phyloP scores from a whole-genome alignment of 768 basidiomycete species.

The Tephrocybe sp. region DNA sequence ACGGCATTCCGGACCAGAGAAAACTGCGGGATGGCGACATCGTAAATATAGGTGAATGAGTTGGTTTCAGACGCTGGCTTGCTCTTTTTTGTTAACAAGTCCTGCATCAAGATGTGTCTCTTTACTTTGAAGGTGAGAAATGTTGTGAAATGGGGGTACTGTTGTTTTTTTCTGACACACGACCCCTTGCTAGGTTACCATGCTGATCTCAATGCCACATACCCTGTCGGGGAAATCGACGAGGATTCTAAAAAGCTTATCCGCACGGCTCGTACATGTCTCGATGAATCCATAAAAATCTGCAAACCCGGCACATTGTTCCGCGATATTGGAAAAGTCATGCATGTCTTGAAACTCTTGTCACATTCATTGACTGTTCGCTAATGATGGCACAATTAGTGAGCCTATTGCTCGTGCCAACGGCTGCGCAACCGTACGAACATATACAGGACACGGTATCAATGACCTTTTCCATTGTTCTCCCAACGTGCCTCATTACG shows the following conservation, averaged over 20 bases:
- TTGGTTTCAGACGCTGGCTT: neutral
- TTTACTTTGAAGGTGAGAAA: conserved; percentile 70
- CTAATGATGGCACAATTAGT: conserved; percentile 32
- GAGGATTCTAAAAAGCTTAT: conserved; percentile 83
- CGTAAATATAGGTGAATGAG: conserved; percentile 77
- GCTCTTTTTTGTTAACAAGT: neutral
- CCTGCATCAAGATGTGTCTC: conserved; percentile 58
- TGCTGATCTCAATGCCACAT: conserved; percentile 89
- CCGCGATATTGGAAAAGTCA: conserved; percentile 82
- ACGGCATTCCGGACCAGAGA: conserved; percentile 90
- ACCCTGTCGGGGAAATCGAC: conserved; percentile 84
- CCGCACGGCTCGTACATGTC: conserved; percentile 72
- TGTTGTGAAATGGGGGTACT: conserved; percentile 2
- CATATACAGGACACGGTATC: conserved; percentile 90
- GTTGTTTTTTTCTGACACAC: neutral
- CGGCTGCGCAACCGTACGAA: conserved; percentile 87
- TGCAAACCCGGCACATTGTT: conserved; percentile 94
- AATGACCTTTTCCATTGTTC: conserved; percentile 81
- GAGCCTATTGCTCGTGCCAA: conserved; percentile 83
- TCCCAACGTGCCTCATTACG: conserved; percentile 93
- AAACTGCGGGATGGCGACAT: conserved; percentile 91
- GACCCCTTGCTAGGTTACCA: conserved; percentile 64
- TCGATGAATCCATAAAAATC: conserved; percentile 86
- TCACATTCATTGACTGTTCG: neutral
- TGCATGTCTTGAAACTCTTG: conserved; percentile 50